Base-by-base conservation (phyloP, 2,329 filamentous ascomycete species). In the Metarhizium anisopliae region DNA sequence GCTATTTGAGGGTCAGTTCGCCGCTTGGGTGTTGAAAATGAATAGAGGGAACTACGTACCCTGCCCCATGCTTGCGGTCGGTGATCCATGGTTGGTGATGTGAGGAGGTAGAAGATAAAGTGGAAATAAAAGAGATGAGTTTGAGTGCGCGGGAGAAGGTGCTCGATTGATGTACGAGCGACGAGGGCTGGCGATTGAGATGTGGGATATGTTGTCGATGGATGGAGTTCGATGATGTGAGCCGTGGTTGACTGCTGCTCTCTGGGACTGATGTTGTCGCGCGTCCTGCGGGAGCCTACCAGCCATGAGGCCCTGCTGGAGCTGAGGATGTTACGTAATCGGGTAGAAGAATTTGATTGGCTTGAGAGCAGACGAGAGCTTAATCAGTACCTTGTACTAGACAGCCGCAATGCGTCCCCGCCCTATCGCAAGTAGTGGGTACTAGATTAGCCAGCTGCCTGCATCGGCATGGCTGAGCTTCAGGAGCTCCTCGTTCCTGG, bases 61-160 rank as follows among this genome's bases (percentile, higher is more conserved):
- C 85, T 83, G 62, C 85, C 85, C 85, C 85, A 88, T 67, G 80
- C 81, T 76, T 87, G 83, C 67, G 85, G 85, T 73, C 84, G 81
- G 74, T 88, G 85, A 73, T 88, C 85, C 85, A 88, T 88, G 62
- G 58, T 63, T 59, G 58, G 55, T 59, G 59, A 36, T 55, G 56
- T 49, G 53, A 49, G 58, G 14, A 29, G 45, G 30, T 50, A 30
- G 32, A 35, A 11, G 32, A 35, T 35, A 35, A 35, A 18, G 53
- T 42, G 49, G 10, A 32, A 1, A 25, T 25, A 25, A 30, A n/a
- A 11, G 11, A 10, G 47, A 2, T 50, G 3, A 8, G 10, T 40
- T 25, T 14, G 8, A 47, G 7, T 8, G 6, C 3, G 10, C 14
- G 45, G 8, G 45, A 14, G 8, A 20, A 14, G 45, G 45, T 32